A percentile compares a stretch with the other conserved stretches of the same genome.
Evolutionary conservation across 768 basidiomycete species (phyloP).

Genomic region (Austroboletus eburneus): DNA sequence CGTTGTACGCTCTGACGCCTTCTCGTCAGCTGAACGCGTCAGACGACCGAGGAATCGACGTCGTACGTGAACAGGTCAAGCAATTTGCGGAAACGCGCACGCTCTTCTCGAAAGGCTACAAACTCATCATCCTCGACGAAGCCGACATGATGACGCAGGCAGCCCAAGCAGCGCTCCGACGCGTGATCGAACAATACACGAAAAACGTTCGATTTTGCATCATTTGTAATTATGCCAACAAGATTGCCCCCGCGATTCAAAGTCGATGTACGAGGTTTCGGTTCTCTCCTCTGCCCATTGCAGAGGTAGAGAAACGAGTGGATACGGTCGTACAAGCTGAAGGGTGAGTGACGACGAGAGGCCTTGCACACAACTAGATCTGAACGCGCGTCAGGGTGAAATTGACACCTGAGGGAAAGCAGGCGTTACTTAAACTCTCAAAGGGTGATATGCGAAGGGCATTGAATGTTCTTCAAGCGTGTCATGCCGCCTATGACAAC

Average conservation of each 20-base stretch:
- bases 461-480: constrained; percentile 94
- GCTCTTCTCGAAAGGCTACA: constrained; percentile 88
- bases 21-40: constrained; percentile 91
- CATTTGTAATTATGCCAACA: constrained; percentile 99
- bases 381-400: constrained; percentile 59
- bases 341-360: constrained; percentile 47
- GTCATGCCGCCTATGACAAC: constrained; percentile 92
- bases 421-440: constrained; percentile 89
- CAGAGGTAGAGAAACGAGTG: constrained; percentile 82
- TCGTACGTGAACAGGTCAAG: constrained; percentile 98
- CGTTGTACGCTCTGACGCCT: constrained; percentile 1
- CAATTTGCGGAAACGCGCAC: constrained; percentile 97
- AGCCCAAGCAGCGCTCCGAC: constrained; percentile 93
- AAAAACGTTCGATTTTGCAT: constrained; percentile 99
- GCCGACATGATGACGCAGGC: constrained; percentile 99
- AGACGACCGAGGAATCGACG: constrained; percentile 97
- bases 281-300: constrained; percentile 86
- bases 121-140: constrained; percentile 96
- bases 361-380: background rate
- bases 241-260: constrained; percentile 97
- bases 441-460: constrained; percentile 98
- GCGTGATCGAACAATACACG: constrained; percentile 98
- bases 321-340: constrained; percentile 78
- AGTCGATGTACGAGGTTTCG: constrained; percentile 97
- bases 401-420: constrained; percentile 79